Evolutionary conservation across 2,329 filamentous ascomycete genomes (phyloP).

Genomic region (Penicillium decumbens): DNA sequence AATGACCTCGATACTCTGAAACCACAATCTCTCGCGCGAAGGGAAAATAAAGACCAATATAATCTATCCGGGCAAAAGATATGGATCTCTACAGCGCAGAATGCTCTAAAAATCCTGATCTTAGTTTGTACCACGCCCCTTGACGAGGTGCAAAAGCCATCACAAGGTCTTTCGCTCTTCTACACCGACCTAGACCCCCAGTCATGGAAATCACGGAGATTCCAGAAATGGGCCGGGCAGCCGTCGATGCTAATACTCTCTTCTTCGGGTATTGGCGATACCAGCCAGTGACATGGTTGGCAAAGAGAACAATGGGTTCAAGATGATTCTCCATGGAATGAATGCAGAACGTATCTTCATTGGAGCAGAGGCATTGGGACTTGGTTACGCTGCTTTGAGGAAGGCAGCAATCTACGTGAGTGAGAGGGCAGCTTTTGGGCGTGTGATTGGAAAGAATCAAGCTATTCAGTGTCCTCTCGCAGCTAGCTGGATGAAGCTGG

Average conservation of each 20-base stretch:
- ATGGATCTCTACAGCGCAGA: conserved; percentile 46
- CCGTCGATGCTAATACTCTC: conserved; percentile 44
- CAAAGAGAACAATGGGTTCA: conserved; percentile 44
- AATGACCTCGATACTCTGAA: conserved; percentile 44
- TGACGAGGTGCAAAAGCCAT: conserved; percentile 41
- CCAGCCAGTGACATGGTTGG: conserved; percentile 40
- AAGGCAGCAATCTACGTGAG: conserved; percentile 46
- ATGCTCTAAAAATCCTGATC: conserved; percentile 44
- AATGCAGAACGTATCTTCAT: conserved; percentile 39
- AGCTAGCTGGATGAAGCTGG: conserved; percentile 54
- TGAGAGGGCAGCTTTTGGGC: conserved; percentile 49
- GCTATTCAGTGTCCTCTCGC: conserved; percentile 54
- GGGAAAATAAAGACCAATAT: conserved; percentile 33
- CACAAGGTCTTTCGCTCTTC: conserved; percentile 44
- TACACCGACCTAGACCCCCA: conserved; percentile 42
- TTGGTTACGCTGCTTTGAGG: conserved; percentile 44
- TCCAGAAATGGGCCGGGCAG: conserved; percentile 44
- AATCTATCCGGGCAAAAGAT: conserved; percentile 41
- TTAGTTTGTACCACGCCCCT: conserved; percentile 41
- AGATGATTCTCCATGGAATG: conserved; percentile 42
- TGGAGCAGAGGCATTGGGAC: conserved; percentile 41
- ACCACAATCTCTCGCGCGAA: conserved; percentile 36
- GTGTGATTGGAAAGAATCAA: conserved; percentile 54
- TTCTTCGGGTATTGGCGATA: conserved; percentile 46
- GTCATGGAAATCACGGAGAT: conserved; percentile 43